Evolutionary conservation across 2,329 filamentous ascomycete species (phyloP), one percentile per base, ranked within the genome.

Genomic region (Trichoderma citrinoviride): DNA sequence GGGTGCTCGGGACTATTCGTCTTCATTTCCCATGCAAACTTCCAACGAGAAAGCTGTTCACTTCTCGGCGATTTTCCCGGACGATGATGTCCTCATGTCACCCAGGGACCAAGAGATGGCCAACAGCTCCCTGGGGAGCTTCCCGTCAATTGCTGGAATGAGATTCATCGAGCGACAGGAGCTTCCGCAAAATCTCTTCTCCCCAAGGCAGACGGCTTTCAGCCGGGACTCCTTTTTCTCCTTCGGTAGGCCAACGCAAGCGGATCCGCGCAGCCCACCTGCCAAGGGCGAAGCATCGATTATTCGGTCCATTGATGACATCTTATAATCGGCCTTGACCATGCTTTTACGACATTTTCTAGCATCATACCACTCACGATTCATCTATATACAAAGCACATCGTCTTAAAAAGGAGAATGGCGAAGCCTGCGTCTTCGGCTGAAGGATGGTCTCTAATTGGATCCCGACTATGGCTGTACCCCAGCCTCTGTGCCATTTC

Each of bases 261-360:
- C 80, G 15, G 90, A 93, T 73, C 91, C 91, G 15, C 80, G 91
- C 70, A 93, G 90, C 73, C 90, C 90, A 17, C 88, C 90, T 0
- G 90, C 89, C 14, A 86, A 85, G 71, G 90, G 90, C 44, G 89
- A 90, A 74, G 87, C 86, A 65, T 89, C 90, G 3, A 93, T 94
- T 67, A 86, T 88, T 58, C 83, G 90, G 64, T 93, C 89, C 65
- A 94, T 94, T 71, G 89, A 91, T 74, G 90, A 93, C 72, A 81
- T 92, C 58, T 80, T 93, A 76, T 93, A 82, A 81, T 61, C 60
- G 66, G 57, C 44, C 47, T 47, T 21, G 10, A 43, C 27, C 41
- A 64, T 33, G 29, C 49, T 33, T 19, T 41, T 33, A 54, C 23
- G 55, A 65, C 49, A 55, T 47, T 7, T 56, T 41, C 19, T 19